Base-by-base conservation (phyloP, 106 monocot species). In the Platanthera zijinensis region DNA sequence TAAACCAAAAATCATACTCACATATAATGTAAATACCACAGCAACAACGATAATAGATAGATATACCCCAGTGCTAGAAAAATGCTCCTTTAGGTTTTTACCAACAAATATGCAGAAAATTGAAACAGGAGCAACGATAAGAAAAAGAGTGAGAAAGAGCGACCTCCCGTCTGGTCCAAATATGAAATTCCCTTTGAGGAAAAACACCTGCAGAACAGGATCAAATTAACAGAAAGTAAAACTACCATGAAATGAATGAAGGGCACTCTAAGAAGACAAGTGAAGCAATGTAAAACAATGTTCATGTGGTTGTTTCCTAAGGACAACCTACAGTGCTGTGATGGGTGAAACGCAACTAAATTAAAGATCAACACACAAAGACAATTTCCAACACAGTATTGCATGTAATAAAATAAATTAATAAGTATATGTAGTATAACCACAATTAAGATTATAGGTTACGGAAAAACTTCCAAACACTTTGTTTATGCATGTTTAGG, bases 141-240 rank as follows among this genome's bases (percentile, higher is more conserved):
- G 93, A 73, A 86, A 91, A 50, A 97, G 75, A 18, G 96, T 97
- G 67, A 97, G 86, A 80, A 97, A 91, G 48, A 97, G 71, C 14
- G 91, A 93, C 82, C 89, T 84, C 71, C 81, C 91, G 87, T 94
- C 93, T 69, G 96, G 96, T 76, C 96, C 96, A 88, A 93, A 97
- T 82, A 97, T 94, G 69, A 97, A 79, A 73, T 91, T 87, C 75
- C 96, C 96, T 74, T 82, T 76, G 70, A 93, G 86, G 78, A 87
- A 79, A 84, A 97, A 97, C 80, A 82, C 78, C 96, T 97, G 89
- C 88, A 86, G 10, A 76, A 45, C 47, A 78, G 30, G 0, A 51
- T 50, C 39, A 51, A 6, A n/a, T 70, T 70, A 48, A 70, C 6
- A 47, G 46, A 10, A 11, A 66, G 66, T 32, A 28, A 66, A 66